These are phyloP conservation scores for Dichotomocladium elegans DNA, from an alignment of 371 early-diverging fungal genomes.

Conservation along the genomic window DNA sequence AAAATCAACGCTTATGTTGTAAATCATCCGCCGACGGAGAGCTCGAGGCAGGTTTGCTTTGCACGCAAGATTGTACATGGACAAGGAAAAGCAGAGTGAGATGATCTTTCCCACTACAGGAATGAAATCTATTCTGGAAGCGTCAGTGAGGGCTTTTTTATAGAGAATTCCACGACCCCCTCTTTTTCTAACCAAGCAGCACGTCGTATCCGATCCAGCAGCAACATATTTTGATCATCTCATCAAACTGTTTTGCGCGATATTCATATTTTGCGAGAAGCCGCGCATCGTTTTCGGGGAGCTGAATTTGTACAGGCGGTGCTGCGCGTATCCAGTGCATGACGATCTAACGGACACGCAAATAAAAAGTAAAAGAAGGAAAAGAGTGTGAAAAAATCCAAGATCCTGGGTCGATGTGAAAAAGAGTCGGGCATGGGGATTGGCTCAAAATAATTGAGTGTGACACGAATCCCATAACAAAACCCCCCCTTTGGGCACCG, in stretches of 20 bases:
- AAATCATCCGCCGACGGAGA: slow-evolving; percentile 28
- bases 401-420: too few relatives aligned
- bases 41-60: slow-evolving; percentile 25
- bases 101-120: slow-evolving; percentile 46
- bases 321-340: slow-evolving; percentile 1
- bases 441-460: too few relatives aligned
- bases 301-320: slow-evolving; percentile 13
- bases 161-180: background rate
- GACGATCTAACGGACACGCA: too few relatives aligned
- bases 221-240: slow-evolving; percentile 42
- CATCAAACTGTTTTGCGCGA: slow-evolving; percentile 36
- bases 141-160: background rate
- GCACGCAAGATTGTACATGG: slow-evolving; percentile 34
- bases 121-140: slow-evolving; percentile 28
- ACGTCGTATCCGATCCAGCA: slow-evolving; percentile 49
- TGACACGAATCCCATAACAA: too few relatives aligned
- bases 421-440: too few relatives aligned
- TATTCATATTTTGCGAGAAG: slow-evolving; percentile 36
- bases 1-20: slow-evolving; percentile 36
- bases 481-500: too few relatives aligned
- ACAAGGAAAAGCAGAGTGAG: slow-evolving; percentile 32
- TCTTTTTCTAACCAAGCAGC: slow-evolving; percentile 22
- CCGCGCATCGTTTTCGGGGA: slow-evolving; percentile 31
- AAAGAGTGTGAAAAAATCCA: too few relatives aligned
- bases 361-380: too few relatives aligned